Percentiles rank a stretch among this genome's conserved stretches.
These are phyloP conservation scores for Gillenia trifoliata DNA, from an alignment of 306 rosid species.

Conservation along the genomic window DNA sequence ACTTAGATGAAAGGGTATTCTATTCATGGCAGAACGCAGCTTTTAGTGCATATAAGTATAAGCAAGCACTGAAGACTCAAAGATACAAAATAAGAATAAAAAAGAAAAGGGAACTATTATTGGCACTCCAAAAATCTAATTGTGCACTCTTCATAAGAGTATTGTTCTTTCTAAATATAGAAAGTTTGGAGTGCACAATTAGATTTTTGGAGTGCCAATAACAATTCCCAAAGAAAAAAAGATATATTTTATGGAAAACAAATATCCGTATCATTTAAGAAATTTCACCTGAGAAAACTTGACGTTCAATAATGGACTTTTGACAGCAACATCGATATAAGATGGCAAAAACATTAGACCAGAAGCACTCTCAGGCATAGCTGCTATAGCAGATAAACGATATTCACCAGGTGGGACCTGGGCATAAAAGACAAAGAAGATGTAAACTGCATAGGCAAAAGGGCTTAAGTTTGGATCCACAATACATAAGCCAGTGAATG, in stretches of 20 bases:
- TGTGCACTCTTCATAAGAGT: no score
- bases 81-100: not conserved
- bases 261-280: slow-evolving; percentile 1
- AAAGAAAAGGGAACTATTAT: no score
- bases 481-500: not conserved
- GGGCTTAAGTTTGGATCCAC: not conserved
- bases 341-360: slow-evolving; percentile 86
- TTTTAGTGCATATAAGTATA: not conserved
- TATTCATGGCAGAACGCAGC: not conserved
- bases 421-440: slow-evolving; percentile 14
- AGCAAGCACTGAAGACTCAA: not conserved
- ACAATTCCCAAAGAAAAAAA: not conserved
- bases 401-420: slow-evolving; percentile 93
- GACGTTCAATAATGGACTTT: slow-evolving; percentile 67
- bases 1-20: not conserved
- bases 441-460: not conserved
- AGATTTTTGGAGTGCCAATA: no score
- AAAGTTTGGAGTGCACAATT: no score
- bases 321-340: slow-evolving; percentile 64
- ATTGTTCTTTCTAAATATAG: no score
- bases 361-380: slow-evolving; percentile 67
- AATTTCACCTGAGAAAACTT: slow-evolving; percentile 80
- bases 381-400: slow-evolving; percentile 85
- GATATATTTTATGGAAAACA: not conserved
- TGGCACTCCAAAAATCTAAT: no score